Base-by-base conservation (phyloP, 805 yeast genomes). In the Vanderwaltozyma yarrowii region DNA sequence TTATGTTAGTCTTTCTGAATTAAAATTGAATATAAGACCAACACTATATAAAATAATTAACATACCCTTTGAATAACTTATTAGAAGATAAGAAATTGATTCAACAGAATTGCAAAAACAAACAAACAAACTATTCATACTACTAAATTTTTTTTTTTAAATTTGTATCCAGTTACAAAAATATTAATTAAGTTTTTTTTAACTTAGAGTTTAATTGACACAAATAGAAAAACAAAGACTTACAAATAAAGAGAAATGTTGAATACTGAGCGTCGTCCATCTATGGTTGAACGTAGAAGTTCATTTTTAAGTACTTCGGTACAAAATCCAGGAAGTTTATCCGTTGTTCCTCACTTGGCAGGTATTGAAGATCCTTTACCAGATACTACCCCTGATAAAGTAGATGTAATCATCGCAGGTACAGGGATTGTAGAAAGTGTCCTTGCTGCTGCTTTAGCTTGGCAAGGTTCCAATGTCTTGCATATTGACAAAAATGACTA, bases 381-480 rank as follows among this genome's bases (percentile, higher is more conserved):
- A 15, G 66, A 65, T 16, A 51, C 61, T 3, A 71, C 75, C 26
- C 77, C 92, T 6, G 84, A 79, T 21, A 65, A 78, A 44, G 84
- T 86, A 49, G 98, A 92, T 55, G 95, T 92, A 12, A 69, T 92
- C 23, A 82, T 92, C 39, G 76, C 82, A 45, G 98, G 98, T 27
- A 89, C 98, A 0, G 97, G 97, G 3, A 67, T 92, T 30, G 80
- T 78, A 2, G 95, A 92, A 58, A 76, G 86, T 47, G 78, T 92
- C 11, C 62, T 87, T 35, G 96, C 97, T 0, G 95, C 96, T 11
- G 89, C 96, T 0, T 68, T 92, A 33, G 81, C 96, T 11, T 92
- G 98, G 97, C 95, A 86, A 51, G 98, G 98, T n/a, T 77, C 92
- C n/a, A 77, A 73, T 46, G 96, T 92, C 8, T 65, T 92, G 32